Percentiles rank a stretch among this genome's conserved stretches.
Conservation (phyloP, 1,284 basidiomycete genomes). For the Malassezia furfur region DNA sequence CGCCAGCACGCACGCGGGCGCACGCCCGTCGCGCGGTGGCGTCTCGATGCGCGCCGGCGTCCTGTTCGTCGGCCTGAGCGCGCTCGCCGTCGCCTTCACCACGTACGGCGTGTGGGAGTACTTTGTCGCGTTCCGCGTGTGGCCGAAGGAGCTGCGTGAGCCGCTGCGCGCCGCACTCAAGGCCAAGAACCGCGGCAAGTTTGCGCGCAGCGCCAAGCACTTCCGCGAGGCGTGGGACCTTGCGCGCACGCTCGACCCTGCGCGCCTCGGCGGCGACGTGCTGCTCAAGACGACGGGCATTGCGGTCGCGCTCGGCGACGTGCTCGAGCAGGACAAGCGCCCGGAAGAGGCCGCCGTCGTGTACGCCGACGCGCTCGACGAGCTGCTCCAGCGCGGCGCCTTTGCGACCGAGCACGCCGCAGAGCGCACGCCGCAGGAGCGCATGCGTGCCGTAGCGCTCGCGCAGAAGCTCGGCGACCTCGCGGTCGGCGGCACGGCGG, state of each 20-base stretch:
- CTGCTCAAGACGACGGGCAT: conserved; percentile 47
- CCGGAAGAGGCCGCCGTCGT: conserved; percentile 23
- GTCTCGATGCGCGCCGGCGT: conserved; percentile 8
- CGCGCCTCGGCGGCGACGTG: conserved; percentile 16
- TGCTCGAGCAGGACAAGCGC: conserved; percentile 36
- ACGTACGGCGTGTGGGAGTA: conserved; percentile 40
- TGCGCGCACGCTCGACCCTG: conserved; percentile 19
- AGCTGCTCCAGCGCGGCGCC: conserved; percentile 21
- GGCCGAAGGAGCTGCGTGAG: conserved; percentile 42
- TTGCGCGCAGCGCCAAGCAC: conserved; percentile 27
- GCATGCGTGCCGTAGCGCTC: conserved; percentile 36
- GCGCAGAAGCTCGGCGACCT: conserved; percentile 39
- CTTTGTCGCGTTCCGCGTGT: conserved; percentile 44
- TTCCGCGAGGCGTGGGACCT: conserved; percentile 36
- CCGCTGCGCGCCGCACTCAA: conserved; percentile 44
- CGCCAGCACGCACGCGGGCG: neutral
- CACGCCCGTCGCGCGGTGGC: neutral
- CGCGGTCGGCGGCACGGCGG: conserved; percentile 25
- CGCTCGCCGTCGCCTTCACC: conserved; percentile 39
- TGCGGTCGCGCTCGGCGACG: conserved; percentile 37
- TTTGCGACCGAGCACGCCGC: neutral
- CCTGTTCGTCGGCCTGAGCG: conserved; percentile 21
- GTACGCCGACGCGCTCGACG: conserved; percentile 35
- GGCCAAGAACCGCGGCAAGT: conserved; percentile 37
- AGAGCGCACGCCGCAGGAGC: conserved; percentile 20